Evolutionary conservation across 129 eudicot genomes (phyloP).

Genomic region (Artemisia annua): DNA sequence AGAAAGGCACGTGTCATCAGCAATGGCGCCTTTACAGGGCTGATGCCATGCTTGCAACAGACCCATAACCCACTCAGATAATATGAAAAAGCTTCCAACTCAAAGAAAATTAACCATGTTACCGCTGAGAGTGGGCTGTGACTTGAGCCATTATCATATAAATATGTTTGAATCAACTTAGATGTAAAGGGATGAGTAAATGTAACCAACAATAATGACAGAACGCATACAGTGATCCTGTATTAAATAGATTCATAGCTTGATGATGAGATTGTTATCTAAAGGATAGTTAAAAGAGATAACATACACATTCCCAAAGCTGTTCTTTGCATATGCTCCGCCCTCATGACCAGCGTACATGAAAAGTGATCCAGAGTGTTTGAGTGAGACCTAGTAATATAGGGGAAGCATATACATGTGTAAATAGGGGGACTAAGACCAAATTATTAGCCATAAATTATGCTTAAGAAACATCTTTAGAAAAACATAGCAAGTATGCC

Average conservation of each 20-base stretch:
- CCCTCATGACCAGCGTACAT: conserved; percentile 99
- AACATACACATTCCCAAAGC: conserved; percentile 89
- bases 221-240: no score
- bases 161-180: no score
- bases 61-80: no score
- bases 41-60: no score
- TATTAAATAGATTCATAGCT: not conserved
- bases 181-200: no score
- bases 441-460: conserved; percentile 11
- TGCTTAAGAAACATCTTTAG: conserved; percentile 1
- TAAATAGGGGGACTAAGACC: not conserved
- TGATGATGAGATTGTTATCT: not conserved
- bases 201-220: no score
- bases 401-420: not conserved
- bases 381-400: conserved; percentile 78
- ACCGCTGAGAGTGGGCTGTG: no score
- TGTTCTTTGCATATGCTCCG: conserved; percentile 98
- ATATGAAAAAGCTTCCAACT: no score
- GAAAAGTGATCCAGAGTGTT: conserved; percentile 98
- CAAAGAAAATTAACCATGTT: no score
- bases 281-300: not conserved
- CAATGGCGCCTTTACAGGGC: no score
- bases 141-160: no score
- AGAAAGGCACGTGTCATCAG: no score
- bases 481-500: conserved; percentile 1